Evolutionary conservation across 495 filamentous ascomycete genomes (phyloP), one percentile per base, ranked within the genome.

Genomic region (Hypoxylon fuscum): DNA sequence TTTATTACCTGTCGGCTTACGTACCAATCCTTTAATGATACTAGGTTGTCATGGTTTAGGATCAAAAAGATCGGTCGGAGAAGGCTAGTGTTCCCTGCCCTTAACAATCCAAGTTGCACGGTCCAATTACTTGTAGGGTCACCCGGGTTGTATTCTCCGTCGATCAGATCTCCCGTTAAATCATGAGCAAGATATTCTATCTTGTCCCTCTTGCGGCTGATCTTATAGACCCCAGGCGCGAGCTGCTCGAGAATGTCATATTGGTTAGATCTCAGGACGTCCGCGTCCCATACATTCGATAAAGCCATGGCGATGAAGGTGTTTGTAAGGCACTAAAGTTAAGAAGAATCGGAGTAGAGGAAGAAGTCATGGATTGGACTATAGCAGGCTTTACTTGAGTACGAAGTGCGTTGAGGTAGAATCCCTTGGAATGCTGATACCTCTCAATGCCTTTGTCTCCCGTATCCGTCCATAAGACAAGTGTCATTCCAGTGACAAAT

Each of bases 11-110:
- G 27, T 0, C 68, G 38, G 23, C 63, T 40, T 14, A 59, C 31
- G 27, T 70, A 32, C 27, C 55, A 58, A 35, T 71, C 70, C 47
- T 68, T 63, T 15, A 79, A 29, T 5, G 56, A 73, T 5, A 80
- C 60, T 2, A 81, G 46, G 63, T 80, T 78, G 32, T 77, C 72
- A 42, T 81, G 77, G 55, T 79, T 79, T 29, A 81, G 56, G 4
- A 81, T 32, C 14, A 38, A 27, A 7, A 54, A 44, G 8, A 72
- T 25, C 1, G 61, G 42, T 6, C 50, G 10, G 11, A 61, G 21
- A 14, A 71, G 15, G 20, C 55, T 22, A 18, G 31, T 20, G 1
- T 34, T 32, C 1, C 53, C 20, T 8, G 45, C 27, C 2, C 29
- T 17, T 12, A 69, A 9, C 31, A 72, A 15, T 14, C n/a, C n/a